These are phyloP conservation scores for Lentinula sp. DNA, from an alignment of 768 basidiomycete genomes.

Conservation along the genomic window DNA sequence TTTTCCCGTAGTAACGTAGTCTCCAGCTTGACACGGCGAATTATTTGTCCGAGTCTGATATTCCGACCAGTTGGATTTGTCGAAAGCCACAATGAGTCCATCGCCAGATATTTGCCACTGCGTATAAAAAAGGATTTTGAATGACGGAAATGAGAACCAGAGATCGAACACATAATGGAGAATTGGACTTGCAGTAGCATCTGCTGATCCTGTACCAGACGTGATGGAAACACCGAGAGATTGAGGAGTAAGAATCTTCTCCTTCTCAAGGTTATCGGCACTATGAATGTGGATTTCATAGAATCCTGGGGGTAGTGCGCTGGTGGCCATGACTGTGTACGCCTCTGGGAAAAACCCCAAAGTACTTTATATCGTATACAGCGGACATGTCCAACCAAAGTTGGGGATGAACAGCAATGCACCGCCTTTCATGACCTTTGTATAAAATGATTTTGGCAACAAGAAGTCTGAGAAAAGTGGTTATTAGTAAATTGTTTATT, in stretches of 20 bases:
- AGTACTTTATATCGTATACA: too few relatives aligned
- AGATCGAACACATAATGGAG: background rate
- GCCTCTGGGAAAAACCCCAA: too few relatives aligned
- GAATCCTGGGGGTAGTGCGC: background rate
- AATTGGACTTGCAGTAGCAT: background rate
- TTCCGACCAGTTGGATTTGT: background rate
- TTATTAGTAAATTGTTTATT: too few relatives aligned
- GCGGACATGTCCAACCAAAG: too few relatives aligned
- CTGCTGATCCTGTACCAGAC: background rate
- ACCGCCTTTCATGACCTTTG: too few relatives aligned
- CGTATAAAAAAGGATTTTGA: background rate
- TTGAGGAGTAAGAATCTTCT: background rate
- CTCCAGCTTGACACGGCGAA: background rate
- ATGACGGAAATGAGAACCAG: too few relatives aligned
- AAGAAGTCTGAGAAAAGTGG: too few relatives aligned
- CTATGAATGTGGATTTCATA: background rate
- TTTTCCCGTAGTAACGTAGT: background rate
- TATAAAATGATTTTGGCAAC: too few relatives aligned
- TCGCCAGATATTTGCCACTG: background rate
- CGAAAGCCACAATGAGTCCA: background rate
- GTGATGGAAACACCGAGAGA: background rate
- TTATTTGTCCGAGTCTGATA: background rate
- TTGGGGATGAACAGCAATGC: too few relatives aligned
- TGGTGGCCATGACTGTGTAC: background rate
- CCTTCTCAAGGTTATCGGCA: background rate